Percentiles rank a stretch among this genome's conserved stretches.
phyloP scores from a whole-genome alignment of 345 rosid genomes.

The Acer saccharum region DNA sequence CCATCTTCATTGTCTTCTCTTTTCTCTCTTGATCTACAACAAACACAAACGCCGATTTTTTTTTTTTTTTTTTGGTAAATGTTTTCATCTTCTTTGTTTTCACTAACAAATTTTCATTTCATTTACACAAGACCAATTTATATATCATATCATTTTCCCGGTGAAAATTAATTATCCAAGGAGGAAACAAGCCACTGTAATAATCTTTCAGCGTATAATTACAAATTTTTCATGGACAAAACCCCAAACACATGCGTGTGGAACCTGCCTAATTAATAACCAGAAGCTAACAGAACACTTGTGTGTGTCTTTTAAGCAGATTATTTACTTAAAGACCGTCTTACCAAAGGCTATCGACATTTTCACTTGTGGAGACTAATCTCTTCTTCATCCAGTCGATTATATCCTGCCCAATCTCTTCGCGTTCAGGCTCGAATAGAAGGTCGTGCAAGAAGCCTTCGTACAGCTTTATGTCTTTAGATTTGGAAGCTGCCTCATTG shows the following conservation, averaged over 20 bases:
- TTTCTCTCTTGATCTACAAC: too few relatives aligned
- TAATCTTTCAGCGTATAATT: neutral
- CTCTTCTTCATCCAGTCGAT: conserved; percentile 86
- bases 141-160: too few relatives aligned
- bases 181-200: too few relatives aligned
- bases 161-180: too few relatives aligned
- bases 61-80: too few relatives aligned
- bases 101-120: too few relatives aligned
- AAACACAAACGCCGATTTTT: too few relatives aligned
- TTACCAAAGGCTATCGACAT: conserved; percentile 20
- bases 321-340: too few relatives aligned
- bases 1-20: too few relatives aligned
- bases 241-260: neutral
- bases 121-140: too few relatives aligned
- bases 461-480: conserved; percentile 90
- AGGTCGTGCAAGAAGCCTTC: conserved; percentile 93
- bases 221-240: neutral
- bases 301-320: neutral
- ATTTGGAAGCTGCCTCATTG: conserved; percentile 70
- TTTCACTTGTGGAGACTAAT: conserved; percentile 26
- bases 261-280: neutral
- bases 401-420: conserved; percentile 82
- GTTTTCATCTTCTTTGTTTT: too few relatives aligned
- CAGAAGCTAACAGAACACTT: neutral
- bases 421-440: conserved; percentile 87